Base-by-base conservation (phyloP, 768 basidiomycete genomes). In the Chalciporus sphaerocephalus region DNA sequence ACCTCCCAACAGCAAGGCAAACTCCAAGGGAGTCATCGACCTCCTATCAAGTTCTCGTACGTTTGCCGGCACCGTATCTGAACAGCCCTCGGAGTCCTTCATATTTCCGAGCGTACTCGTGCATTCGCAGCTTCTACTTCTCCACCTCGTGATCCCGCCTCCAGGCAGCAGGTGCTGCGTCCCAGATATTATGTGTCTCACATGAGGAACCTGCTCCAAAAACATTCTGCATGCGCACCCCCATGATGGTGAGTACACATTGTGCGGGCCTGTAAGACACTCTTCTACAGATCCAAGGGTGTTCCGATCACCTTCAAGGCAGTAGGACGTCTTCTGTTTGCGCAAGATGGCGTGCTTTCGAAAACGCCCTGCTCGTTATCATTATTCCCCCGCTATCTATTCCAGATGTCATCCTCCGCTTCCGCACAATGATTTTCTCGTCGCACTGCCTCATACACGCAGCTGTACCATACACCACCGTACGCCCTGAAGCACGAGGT, bases 401-500 rank as follows among this genome's bases (percentile, higher is more conserved):
- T 32, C 6, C 43, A 48, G 20, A 58, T 48, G 57, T 56, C 57
- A 56, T 49, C 17, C 34, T 32, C 43, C 50, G 2, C 42, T 46
- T 52, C 40, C 18, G 50, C 44, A 2, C 43, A 35, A 38, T 43
- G 55, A 54, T 54, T 50, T 53, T 50, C 55, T 57, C 46, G 47
- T 24, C 30, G 46, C 48, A 57, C 48, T 18, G 55, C 55, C 50
- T 42, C 38, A 41, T 11, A 13, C 23, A 10, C 12, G 15, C 11
- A 21, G 35, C 16, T n/a, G 38, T 32, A 30, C 22, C 22, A 35
- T 11, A 50, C 52, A 40, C 49, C 53, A 55, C 39, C 38, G 41
- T 51, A 47, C 53, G 48, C 38, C 27, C 47, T 34, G 28, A 40
- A 40, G 52, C 55, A 57, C 56, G 56, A 57, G 55, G 42, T 51